Base-by-base conservation (phyloP, 805 yeast genomes). In the Hyphopichia homilentoma region DNA sequence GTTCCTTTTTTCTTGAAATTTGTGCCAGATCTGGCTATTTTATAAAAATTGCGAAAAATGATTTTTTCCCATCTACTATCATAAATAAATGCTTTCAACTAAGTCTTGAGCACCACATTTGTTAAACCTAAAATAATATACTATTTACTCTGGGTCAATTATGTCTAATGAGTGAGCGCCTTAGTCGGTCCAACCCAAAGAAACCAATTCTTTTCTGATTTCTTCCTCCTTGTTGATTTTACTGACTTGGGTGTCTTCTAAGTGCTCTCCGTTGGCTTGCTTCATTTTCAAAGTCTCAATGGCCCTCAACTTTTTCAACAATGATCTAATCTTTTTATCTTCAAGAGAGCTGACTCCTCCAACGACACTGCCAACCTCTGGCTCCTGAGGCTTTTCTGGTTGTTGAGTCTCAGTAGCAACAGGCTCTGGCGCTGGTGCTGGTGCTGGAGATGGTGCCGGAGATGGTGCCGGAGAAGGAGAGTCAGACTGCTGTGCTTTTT, bases 261-360 rank as follows among this genome's bases (percentile, higher is more conserved):
- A 73, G 40, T 79, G 70, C 42, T 88, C 96, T 30, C 90, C 95
- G 35, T 66, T 69, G 6, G 82, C 84, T 62, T 85, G 88, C 57
- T 90, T 85, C 69, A 76, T 75, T 61, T 89, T 89, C 50, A 93
- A 73, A 33, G 79, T 79, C 59, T 89, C 95, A 47, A 93, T 93
- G n/a, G 98, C 97, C 52, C 97, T 76, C 42, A 90, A 73, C 63
- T 93, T 93, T 68, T 93, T 93, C 60, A 89, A 73, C 56, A 93
- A 71, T 20, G 93, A 79, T 57, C 98, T 77, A 43, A 87, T 81
- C 62, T 89, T 88, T 72, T 89, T 93, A 48, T 90, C 97, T 60
- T 90, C 97, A 25, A 85, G 70, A 7, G 85, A 76, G 22, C 68
- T 68, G 16, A 77, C 77, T 26, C 83, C 85, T 16, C 84, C 84